phyloP scores from a whole-genome alignment of 148 eudicot genomes.

The Heliosperma pusillum region DNA sequence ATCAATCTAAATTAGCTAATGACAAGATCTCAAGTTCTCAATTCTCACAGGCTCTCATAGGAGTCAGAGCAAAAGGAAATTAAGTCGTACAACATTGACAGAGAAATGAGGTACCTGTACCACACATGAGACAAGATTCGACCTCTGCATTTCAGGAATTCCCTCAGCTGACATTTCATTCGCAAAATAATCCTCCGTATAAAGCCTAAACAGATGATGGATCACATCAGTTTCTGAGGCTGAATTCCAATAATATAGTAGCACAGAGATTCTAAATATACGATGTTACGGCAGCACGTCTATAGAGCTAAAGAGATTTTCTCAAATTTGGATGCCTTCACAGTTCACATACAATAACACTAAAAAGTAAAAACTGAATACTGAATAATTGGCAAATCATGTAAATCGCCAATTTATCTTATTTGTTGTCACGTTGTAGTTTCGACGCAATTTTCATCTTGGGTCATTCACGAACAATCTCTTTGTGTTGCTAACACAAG shows the following conservation, averaged over 20 bases:
- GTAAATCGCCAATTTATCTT: not conserved
- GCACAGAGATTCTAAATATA: conserved; percentile 3
- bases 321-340: conserved; percentile 6
- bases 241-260: not conserved
- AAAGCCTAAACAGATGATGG: conserved; percentile 50
- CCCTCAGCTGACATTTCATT: conserved; percentile 85
- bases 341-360: not conserved
- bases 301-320: not conserved
- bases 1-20: not conserved
- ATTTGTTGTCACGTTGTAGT: not conserved
- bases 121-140: conserved; percentile 84
- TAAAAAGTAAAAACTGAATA: not conserved
- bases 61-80: conserved; percentile 6
- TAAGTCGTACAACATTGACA: not conserved
- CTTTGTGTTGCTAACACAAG: too few relatives aligned
- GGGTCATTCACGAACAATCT: too few relatives aligned
- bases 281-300: not conserved
- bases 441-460: too few relatives aligned
- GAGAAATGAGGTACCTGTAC: conserved; percentile 58
- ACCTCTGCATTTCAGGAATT: conserved; percentile 97
- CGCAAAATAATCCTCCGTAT: conserved; percentile 71
- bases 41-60: not conserved
- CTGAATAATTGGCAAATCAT: not conserved
- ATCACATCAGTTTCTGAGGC: not conserved
- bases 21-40: too few relatives aligned